Evolutionary conservation across 2,329 filamentous ascomycete genomes (phyloP), one percentile per base, ranked within the genome.

Genomic region (Onygenales sp.): DNA sequence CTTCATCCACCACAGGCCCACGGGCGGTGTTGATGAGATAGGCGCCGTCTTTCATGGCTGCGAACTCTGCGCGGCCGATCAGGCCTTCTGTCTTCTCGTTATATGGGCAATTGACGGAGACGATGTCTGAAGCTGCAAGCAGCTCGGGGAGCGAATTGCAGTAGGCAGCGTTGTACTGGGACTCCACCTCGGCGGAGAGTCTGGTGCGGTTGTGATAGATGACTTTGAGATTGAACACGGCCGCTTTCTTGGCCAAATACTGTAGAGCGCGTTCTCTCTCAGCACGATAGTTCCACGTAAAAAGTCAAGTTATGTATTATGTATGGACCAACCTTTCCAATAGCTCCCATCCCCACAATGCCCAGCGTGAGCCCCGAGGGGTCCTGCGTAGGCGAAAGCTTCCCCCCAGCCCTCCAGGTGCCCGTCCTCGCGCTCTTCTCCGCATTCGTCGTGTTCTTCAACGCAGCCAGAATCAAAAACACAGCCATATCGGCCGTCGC

Each of bases 1-100:
- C 59, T 57, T 80, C 76, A 54, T 80, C 70, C 0, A 80, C 63
- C 2, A 80, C 62, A 9, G 70, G 69, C 0, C 78, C 77, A 0
- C 78, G 68, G 0, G 77, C 73, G 0, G 77, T 80, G 58, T 81
- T 80, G 37, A 80, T 65, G 3, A 81, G 59, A 51, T 74, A 70
- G 0, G 66, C 62, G 0, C 76, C 75, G 2, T 70, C 64, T 54
- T 77, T 79, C 73, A 80, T 78, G 13, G 62, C 65, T 0, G 62
- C 59, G 37, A 79, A 74, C 56, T 77, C 68, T 0, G 54, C 57
- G 0, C 59, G 54, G 0, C 67, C 67, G 11, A 79, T 72, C 31
- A 77, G 54, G 2, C 66, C 62, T 0, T 58, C 69, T 0, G 76
- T 79, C 3, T 64, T 53, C 0, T 59, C 60, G 32, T 67, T 75